Evolutionary conservation across 768 basidiomycete species (phyloP).

Genomic region (Galerina marginata): DNA sequence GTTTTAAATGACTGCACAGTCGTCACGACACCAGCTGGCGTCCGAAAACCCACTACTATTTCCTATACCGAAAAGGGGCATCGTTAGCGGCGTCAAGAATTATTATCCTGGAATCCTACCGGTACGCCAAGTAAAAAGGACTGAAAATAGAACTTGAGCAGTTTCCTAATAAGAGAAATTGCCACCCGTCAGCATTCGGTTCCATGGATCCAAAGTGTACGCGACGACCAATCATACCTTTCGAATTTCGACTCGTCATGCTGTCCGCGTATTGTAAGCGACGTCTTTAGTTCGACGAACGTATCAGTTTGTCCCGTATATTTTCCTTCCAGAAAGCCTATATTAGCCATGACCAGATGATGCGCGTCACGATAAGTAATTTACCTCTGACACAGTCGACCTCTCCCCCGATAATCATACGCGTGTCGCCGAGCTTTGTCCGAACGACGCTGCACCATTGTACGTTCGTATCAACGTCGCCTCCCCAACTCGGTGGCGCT

Average conservation of each 20-base stretch:
- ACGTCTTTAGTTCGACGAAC: constrained; percentile 90
- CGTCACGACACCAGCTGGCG: constrained; percentile 69
- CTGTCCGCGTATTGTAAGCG: constrained; percentile 65
- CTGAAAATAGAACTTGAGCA: constrained; percentile 93
- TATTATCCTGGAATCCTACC: constrained; percentile 44
- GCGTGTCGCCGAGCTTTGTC: constrained; percentile 75
- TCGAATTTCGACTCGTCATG: constrained; percentile 80
- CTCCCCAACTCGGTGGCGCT: constrained; percentile 68
- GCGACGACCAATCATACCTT: constrained; percentile 50
- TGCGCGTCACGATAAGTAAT: constrained; percentile 16
- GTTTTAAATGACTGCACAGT: constrained; percentile 79
- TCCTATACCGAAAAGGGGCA: constrained; percentile 51
- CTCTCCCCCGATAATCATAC: constrained; percentile 85
- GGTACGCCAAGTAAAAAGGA: constrained; percentile 93
- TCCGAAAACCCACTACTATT: constrained; percentile 88
- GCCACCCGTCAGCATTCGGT: constrained; percentile 8
- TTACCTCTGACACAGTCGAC: constrained; percentile 88
- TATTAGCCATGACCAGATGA: constrained; percentile 11
- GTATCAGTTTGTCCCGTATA: constrained; percentile 67
- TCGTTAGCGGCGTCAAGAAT: constrained; percentile 18
- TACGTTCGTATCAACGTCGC: constrained; percentile 84
- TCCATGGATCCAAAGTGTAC: constrained; percentile 10
- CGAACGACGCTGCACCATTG: constrained; percentile 93
- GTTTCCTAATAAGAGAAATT: constrained; percentile 57
- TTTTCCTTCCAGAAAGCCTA: constrained; percentile 44